Evolutionary conservation across 2,329 filamentous ascomycete genomes (phyloP).

Genomic region (Erysiphe pulchra): DNA sequence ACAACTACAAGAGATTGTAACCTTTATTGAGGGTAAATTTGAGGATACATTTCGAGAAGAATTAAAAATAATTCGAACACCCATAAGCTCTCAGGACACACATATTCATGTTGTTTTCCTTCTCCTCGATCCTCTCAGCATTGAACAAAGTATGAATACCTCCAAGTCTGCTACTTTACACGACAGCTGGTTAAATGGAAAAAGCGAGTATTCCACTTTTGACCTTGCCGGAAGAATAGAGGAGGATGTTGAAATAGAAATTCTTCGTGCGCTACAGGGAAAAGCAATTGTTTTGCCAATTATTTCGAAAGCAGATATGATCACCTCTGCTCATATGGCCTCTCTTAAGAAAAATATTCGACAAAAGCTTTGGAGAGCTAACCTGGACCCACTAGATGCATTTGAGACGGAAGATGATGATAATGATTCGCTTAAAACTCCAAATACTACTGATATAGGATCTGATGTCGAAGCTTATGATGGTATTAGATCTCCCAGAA

Average conservation of each 20-base stretch:
- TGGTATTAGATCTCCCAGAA: background rate
- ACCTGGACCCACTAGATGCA: constrained; percentile 68
- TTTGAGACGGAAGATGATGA: constrained; percentile 43
- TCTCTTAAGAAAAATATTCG: constrained; percentile 78
- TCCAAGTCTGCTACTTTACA: constrained; percentile 28
- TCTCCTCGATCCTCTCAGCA: constrained; percentile 61
- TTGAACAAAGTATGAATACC: constrained; percentile 58
- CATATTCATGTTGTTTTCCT: constrained; percentile 94
- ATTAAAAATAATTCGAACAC: constrained; percentile 86
- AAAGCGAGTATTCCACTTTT: constrained; percentile 20
- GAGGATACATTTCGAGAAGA: constrained; percentile 94
- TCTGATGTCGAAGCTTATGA: too few relatives aligned
- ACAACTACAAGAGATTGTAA: constrained; percentile 71
- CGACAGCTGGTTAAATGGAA: constrained; percentile 20
- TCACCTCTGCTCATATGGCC: constrained; percentile 85
- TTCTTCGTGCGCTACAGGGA: constrained; percentile 63
- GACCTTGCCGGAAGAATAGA: constrained; percentile 43
- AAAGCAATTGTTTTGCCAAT: constrained; percentile 92
- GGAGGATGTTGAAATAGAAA: constrained; percentile 71
- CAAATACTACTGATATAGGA: background rate
- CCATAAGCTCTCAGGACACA: constrained; percentile 64
- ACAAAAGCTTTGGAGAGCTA: constrained; percentile 62
- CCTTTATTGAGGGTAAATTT: constrained; percentile 92
- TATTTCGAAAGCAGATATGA: constrained; percentile 88
- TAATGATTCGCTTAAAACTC: constrained; percentile 16